phyloP scores from a whole-genome alignment of 2,329 filamentous ascomycete genomes.

The Beauveria sp. region DNA sequence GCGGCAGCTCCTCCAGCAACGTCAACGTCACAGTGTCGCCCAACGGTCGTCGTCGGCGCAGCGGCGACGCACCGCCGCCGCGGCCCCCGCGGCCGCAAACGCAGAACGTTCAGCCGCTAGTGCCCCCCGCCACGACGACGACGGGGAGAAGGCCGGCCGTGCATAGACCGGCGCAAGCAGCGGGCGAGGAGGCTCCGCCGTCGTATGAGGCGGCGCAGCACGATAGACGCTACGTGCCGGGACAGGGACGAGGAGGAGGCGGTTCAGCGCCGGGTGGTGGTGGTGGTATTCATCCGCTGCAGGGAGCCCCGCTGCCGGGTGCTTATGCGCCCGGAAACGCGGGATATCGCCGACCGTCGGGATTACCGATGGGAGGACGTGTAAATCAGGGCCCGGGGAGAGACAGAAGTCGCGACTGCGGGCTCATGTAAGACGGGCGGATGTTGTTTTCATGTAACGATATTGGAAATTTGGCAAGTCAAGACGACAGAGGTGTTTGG shows the following conservation, averaged over 20 bases:
- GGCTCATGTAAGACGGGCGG: conserved; percentile 34
- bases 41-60: neutral
- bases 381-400: neutral
- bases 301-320: neutral
- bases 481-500: neutral
- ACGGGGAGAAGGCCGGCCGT: conserved; percentile 3
- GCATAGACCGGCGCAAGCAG: conserved; percentile 24
- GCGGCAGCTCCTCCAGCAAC: conserved; percentile 19
- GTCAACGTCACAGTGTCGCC: conserved; percentile 1
- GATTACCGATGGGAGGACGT: conserved; percentile 10
- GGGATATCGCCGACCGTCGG: neutral
- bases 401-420: conserved; percentile 30
- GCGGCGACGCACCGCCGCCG: conserved; percentile 5
- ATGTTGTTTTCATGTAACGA: neutral
- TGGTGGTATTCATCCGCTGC: neutral
- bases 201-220: conserved; percentile 51
- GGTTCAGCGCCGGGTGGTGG: neutral
- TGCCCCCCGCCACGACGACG: conserved; percentile 27
- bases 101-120: conserved; percentile 38
- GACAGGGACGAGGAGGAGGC: conserved; percentile 23
- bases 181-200: conserved; percentile 42
- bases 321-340: neutral
- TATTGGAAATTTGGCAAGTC: neutral
- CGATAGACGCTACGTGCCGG: conserved; percentile 43
- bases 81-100: conserved; percentile 11